phyloP scores from a whole-genome alignment of 495 filamentous ascomycete species.

The Talaromyces adpressus region DNA sequence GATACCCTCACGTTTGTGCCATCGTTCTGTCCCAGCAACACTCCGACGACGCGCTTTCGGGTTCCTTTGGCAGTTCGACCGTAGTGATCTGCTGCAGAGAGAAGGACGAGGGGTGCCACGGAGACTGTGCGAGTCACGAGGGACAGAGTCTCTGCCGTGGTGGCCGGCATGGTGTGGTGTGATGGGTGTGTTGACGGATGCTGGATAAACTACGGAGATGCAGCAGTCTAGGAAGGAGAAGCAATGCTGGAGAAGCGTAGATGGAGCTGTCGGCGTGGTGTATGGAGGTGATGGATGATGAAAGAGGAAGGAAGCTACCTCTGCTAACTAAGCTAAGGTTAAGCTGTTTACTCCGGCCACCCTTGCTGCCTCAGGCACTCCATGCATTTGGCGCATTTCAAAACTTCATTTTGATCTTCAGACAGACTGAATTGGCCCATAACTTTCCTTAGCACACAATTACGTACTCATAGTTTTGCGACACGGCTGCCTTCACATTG shows the following conservation, averaged over 20 bases:
- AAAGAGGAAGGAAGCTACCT: not conserved
- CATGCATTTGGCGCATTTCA: not conserved
- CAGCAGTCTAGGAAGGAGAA: not conserved
- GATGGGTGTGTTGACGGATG: not conserved
- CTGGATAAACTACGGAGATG: not conserved
- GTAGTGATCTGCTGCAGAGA: constrained; percentile 98
- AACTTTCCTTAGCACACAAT: no score
- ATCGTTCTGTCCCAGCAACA: constrained; percentile 90
- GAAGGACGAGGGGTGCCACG: constrained; percentile 93
- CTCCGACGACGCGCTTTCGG: constrained; percentile 90
- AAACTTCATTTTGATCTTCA: no score
- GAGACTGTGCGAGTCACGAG: constrained; percentile 90
- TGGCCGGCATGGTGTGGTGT: constrained; percentile 72
- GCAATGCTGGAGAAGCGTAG: not conserved
- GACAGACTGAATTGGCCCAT: no score
- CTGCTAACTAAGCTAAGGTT: not conserved
- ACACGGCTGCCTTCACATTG: no score
- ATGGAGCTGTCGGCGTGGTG: not conserved
- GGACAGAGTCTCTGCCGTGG: constrained; percentile 88
- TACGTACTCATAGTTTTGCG: no score
- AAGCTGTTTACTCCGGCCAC: not conserved
- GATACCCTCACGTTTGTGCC: constrained; percentile 93
- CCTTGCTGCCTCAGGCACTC: not conserved
- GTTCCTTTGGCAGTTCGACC: constrained; percentile 86
- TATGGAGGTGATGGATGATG: not conserved